Evolutionary conservation across 768 basidiomycete genomes (phyloP), one percentile per base, ranked within the genome.

Genomic region (Trametes cinnabarina): DNA sequence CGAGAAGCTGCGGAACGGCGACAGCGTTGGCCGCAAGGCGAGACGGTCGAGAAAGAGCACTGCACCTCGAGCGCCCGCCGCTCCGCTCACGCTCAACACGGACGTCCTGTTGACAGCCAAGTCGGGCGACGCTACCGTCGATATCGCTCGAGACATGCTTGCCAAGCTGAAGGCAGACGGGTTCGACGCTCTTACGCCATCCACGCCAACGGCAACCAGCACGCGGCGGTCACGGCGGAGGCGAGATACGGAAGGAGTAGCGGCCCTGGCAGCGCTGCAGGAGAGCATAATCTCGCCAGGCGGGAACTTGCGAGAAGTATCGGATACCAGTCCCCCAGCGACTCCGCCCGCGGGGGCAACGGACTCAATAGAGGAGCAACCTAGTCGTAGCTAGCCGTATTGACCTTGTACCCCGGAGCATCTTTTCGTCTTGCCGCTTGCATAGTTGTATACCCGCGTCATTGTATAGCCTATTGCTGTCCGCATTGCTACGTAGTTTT

Each of bases 101-200:
- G 75, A 78, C 47, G 72, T 48, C 35, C 39, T 68, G 42, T 40
- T 67, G 30, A 69, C 23, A 54, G 42, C 49, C 72, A 12, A 68
- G 54, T 56, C 57, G 65, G 53, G 63, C 70, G 66, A 69, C 44
- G 80, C 83, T 34, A 73, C 82, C 5, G 85, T 77, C 4, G 80
- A 85, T 58, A 74, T 82, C 47, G 92, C 92, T 4, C 82, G 81
- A 51, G 83, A 87, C 63, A 88, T 94, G 87, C 70, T 93, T 52
- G 87, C 87, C 7, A 81, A 79, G 37, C 77, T 93, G 26, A 79
- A 92, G 69, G 82, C 86, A 6, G 82, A 86, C 61, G 64, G 64
- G 8, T 65, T 65, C 47, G 53, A 60, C 3, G 48, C 63, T 2
- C 35, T 65, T 2, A 49, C 57, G 11, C 65, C 69, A 14, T 37